Evolutionary conservation across 2,329 filamentous ascomycete species (phyloP), one percentile per base, ranked within the genome.

Genomic region (Cercospora sojina): DNA sequence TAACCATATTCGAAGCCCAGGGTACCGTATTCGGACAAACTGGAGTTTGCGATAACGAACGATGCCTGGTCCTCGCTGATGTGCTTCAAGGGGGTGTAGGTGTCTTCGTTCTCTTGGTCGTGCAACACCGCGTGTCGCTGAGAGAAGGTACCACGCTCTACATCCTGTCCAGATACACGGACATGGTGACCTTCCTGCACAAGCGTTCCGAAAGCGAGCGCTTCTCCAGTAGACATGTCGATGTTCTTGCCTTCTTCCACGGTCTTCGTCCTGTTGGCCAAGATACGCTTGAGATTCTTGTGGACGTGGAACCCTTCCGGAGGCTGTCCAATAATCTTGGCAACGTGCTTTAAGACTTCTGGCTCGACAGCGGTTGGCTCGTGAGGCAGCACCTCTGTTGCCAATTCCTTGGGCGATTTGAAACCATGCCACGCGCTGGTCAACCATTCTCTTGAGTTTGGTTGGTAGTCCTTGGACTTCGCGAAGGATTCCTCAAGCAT

Each of bases 351-450:
- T 68, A 98, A 82, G 13, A 88, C 89, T 70, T 90, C 86, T 67
- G 80, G 77, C 69, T 91, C 88, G 53, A 98, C 89, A 59, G 88
- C 91, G 43, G 95, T 99, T 27, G 92, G 90, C 74, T 92, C 87
- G 82, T 99, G 95, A 59, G 94, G 93, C 60, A 99, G 85, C 55
- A 98, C 89, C 83, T 99, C 95, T 25, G 90, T 95, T 32, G 94
- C 93, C 70, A 99, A 85, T 82, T 99, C 95, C 85, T 97, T 98
- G 75, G 95, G 95, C 32, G 93, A 96, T 84, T 98, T 98, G 88
- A 99, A 98, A 69, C 94, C 94, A 83, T 99, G 96, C 95, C 95
- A 99, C 64, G 95, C 94, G 60, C 93, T 97, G 8, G 95, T 98
- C 73, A 97, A 89, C 95, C 95, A 99, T 82, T 99, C 95, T 83